Evolutionary conservation across 495 filamentous ascomycete genomes (phyloP), one percentile per base, ranked within the genome.

Genomic region (Neurospora sp.): DNA sequence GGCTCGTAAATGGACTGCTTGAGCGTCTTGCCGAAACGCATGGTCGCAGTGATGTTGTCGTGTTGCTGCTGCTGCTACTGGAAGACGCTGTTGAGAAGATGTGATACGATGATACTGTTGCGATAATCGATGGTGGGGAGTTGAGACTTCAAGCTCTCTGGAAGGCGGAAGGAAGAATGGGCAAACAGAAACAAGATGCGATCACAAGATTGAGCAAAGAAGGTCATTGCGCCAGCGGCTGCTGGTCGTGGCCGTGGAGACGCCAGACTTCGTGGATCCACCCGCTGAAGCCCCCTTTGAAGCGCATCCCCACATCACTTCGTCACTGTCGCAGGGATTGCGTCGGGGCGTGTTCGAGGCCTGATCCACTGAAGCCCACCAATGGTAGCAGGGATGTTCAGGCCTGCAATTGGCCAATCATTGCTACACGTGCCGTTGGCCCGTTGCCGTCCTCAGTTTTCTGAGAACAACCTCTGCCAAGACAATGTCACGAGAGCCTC

Each of bases 21-120:
- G 54, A 99, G 89, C 35, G 92, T 97, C 84, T 89, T 93, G 54
- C 94, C 96, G 85, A 97, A 99, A 74, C 92, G 90, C 96, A 99
- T 99, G 70, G 41, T 88, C 77, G 62, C 20, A 40, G 31, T n/a
- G 31, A 39, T 35, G 38, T 54, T 62, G 42, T 39, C 71, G 27
- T 72, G 41, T 12, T 39, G 18, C 18, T 35, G 11, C 16, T 12
- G 39, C 23, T 59, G 48, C 48, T 59, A 31, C 11, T 31, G 23
- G 27, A 37, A 66, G 54, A 66, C 23, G 27, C 54, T 66, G 11
- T 66, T 66, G 27, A 66, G 11, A 35, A 18, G 9, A 66, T 66
- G 14, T 27, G 54, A 37, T 66, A 7, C 6, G 54, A 66, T 66
- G 54, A 62, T 62, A 4, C 27, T 62, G 27, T 35, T 62, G 54